These are phyloP conservation scores for Ophiocordyceps camponoti-rufipedis DNA, from an alignment of 2,329 filamentous ascomycete genomes.

Conservation along the genomic window DNA sequence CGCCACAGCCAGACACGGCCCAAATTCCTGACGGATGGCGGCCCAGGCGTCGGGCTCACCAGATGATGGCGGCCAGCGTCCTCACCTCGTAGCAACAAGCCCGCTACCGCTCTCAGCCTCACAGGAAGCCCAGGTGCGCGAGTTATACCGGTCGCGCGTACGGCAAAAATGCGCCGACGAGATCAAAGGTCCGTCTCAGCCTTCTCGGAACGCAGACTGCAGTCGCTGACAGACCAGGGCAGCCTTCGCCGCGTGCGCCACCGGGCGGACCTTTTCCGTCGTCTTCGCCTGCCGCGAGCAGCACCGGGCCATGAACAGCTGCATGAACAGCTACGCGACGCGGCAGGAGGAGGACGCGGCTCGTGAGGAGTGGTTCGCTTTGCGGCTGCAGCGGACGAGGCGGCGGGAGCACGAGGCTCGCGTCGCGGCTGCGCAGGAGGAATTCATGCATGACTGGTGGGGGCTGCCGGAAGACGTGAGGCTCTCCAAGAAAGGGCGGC, in stretches of 20 bases:
- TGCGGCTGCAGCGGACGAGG: constrained; percentile 49
- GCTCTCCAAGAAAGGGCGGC: constrained; percentile 23
- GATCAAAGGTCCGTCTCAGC: constrained; percentile 43
- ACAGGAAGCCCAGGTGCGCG: constrained; percentile 67
- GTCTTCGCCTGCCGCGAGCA: constrained; percentile 70
- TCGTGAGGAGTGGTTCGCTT: constrained; percentile 82
- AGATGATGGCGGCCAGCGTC: constrained; percentile 9
- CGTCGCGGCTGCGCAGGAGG: constrained; percentile 42
- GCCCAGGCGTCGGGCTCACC: constrained; percentile 13
- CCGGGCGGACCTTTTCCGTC: constrained; percentile 69
- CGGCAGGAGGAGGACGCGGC: constrained; percentile 73
- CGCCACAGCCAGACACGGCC: constrained; percentile 13
- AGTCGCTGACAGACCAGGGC: neutral
- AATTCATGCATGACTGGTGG: constrained; percentile 51
- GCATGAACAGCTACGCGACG: constrained; percentile 78
- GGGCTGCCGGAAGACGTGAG: constrained; percentile 38
- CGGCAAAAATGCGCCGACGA: constrained; percentile 56
- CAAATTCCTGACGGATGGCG: constrained; percentile 8
- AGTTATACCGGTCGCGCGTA: constrained; percentile 66
- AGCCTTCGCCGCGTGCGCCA: constrained; percentile 88
- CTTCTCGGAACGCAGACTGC: neutral
- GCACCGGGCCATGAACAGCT: constrained; percentile 77
- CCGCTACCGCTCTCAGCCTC: constrained; percentile 67
- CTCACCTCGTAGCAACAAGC: constrained; percentile 44
- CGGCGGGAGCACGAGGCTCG: constrained; percentile 46